A percentile compares a stretch with the other conserved stretches of the same genome.
Conservation (phyloP, 805 yeast genomes). For the Starmerella floricola region DNA sequence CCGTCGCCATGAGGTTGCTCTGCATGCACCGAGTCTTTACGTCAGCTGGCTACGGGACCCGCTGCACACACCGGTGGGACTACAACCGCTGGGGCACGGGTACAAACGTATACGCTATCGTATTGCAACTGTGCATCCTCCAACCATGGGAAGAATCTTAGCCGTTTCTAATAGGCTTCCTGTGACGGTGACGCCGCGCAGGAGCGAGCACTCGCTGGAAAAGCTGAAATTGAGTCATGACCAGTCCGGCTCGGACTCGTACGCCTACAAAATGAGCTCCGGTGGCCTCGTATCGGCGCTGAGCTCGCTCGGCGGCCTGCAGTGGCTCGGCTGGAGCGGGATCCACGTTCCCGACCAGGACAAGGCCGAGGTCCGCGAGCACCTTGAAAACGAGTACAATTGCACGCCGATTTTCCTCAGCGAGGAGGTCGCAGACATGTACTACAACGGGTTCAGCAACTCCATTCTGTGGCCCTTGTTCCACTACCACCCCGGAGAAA, state of each 20-base stretch:
- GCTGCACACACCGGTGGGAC: no score
- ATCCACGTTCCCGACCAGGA: constrained; percentile 66
- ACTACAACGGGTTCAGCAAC: constrained; percentile 91
- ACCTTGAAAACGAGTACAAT: constrained; percentile 62
- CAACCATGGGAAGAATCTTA: constrained; percentile 36
- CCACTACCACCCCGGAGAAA: constrained; percentile 98
- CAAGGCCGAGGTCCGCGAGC: constrained; percentile 52
- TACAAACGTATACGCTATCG: no score
- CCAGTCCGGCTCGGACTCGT: constrained; percentile 26
- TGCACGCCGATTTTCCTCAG: constrained; percentile 81
- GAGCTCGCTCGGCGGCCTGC: constrained; percentile 69
- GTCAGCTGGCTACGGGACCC: no score
- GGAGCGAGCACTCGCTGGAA: constrained; percentile 35
- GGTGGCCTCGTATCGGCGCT: constrained; percentile 96
- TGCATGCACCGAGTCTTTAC: no score
- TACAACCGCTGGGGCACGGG: no score
- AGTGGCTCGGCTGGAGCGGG: constrained; percentile 98
- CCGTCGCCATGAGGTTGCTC: no score
- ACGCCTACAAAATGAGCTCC: constrained; percentile 82
- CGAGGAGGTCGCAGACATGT: constrained; percentile 87
- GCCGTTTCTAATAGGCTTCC: constrained; percentile 94
- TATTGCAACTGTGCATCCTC: background rate
- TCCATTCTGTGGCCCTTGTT: constrained; percentile 95
- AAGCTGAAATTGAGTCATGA: constrained; percentile 4
- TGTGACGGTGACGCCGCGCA: constrained; percentile 54